Percentiles rank a stretch among this genome's conserved stretches.
Conservation (phyloP, 352 stramenopile genomes). For the Halophytophthora batemanensis region DNA sequence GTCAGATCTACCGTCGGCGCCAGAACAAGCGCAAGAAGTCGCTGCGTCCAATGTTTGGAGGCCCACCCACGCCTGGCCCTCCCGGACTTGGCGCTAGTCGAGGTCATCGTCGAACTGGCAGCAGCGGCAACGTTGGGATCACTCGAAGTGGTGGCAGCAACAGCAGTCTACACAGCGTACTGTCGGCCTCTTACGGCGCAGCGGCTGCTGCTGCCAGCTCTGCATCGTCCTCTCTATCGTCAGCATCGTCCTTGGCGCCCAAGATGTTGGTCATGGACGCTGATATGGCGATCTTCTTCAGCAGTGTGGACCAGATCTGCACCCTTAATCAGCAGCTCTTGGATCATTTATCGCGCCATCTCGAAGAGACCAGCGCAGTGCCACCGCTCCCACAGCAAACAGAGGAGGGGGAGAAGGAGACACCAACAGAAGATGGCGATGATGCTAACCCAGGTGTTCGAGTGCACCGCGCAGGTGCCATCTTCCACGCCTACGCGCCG, state of each 20-base stretch:
- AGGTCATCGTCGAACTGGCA: slow-evolving; percentile 24
- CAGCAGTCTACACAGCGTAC: slow-evolving; percentile 45
- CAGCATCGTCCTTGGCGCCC: slow-evolving; percentile 15
- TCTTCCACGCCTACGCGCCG: slow-evolving; percentile 84
- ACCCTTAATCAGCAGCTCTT: slow-evolving; percentile 86
- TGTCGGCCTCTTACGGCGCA: slow-evolving; percentile 25
- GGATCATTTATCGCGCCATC: slow-evolving; percentile 78
- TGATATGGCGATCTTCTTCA: slow-evolving; percentile 87
- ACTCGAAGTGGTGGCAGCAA: slow-evolving; percentile 36
- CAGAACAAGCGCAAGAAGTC: slow-evolving; percentile 69
- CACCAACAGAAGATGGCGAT: slow-evolving; percentile 5
- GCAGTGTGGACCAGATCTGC: slow-evolving; percentile 85
- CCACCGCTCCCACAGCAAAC: slow-evolving; percentile 18
- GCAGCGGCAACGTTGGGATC: slow-evolving; percentile 32
- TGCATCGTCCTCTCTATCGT: slow-evolving; percentile 13
- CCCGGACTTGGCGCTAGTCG: slow-evolving; percentile 2
- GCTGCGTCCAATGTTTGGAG: slow-evolving; percentile 42
- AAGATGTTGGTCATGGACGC: slow-evolving; percentile 79
- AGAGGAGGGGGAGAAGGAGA: slow-evolving; percentile 1
- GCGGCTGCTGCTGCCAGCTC: slow-evolving; percentile 28
- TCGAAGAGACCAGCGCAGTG: slow-evolving; percentile 52
- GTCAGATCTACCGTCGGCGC: slow-evolving; percentile 56
- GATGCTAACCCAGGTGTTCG: slow-evolving; percentile 9
- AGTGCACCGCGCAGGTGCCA: slow-evolving; percentile 55
- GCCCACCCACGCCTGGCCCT: slow-evolving; percentile 14